Percentiles rank a stretch among this genome's conserved stretches.
Evolutionary conservation across 768 basidiomycete species (phyloP).

Genomic region (Sutorius australiensis): DNA sequence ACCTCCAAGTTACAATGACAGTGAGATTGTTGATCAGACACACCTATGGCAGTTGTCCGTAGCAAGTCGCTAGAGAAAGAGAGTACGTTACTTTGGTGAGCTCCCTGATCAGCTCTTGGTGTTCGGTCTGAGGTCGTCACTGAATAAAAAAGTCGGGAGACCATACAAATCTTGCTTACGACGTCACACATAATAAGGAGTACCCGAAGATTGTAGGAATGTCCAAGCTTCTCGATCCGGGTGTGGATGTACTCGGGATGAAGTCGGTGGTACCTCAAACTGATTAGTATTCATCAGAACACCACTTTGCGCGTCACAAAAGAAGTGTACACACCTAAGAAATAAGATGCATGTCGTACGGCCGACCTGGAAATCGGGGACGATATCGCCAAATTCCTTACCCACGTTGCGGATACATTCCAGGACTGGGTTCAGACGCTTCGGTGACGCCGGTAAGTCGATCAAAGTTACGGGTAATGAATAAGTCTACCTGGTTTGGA

Average conservation of each 20-base stretch:
- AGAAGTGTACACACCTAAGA: constrained; percentile 57
- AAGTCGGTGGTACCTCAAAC: constrained; percentile 90
- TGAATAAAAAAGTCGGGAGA: background rate
- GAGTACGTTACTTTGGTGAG: constrained; percentile 67
- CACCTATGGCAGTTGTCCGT: constrained; percentile 39
- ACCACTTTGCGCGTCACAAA: background rate
- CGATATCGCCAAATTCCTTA: constrained; percentile 93
- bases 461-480: background rate
- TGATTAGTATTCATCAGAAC: constrained; percentile 28
- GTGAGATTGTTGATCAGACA: constrained; percentile 93
- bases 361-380: constrained; percentile 94
- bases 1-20: constrained; percentile 91
- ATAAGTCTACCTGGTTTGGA: constrained; percentile 47
- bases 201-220: constrained; percentile 77
- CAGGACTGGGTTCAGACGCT: constrained; percentile 89
- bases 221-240: constrained; percentile 83
- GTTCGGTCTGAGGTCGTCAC: constrained; percentile 63
- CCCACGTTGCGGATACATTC: constrained; percentile 83
- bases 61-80: constrained; percentile 3
- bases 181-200: constrained; percentile 90
- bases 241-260: constrained; percentile 96
- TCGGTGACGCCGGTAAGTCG: constrained; percentile 3
- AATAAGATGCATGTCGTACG: constrained; percentile 89
- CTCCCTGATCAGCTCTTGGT: constrained; percentile 87
- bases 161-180: constrained; percentile 45